Evolutionary conservation across 2,329 filamentous ascomycete species (phyloP).

Genomic region (Alternaria sp.): DNA sequence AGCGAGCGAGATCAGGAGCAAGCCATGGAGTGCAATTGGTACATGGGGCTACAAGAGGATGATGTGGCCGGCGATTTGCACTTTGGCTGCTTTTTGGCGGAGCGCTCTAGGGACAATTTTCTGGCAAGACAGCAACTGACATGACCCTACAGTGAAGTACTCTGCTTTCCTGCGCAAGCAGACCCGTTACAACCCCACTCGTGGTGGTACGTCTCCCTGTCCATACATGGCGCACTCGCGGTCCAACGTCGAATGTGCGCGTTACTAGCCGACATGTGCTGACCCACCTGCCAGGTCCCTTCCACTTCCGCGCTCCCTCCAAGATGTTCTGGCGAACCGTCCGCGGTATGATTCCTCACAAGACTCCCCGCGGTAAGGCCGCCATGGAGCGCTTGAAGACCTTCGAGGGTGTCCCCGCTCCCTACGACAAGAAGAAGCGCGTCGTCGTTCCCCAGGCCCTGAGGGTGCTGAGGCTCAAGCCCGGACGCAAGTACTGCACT

Average conservation of each 20-base stretch:
- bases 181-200: slow-evolving; percentile 99
- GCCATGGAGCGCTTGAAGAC: slow-evolving; percentile 99
- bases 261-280: slow-evolving; percentile 12
- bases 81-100: slow-evolving; percentile 18
- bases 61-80: not conserved
- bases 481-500: slow-evolving; percentile 99
- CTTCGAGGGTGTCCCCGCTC: slow-evolving; percentile 98
- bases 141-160: slow-evolving; percentile 87
- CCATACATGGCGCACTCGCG: not conserved
- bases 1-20: slow-evolving; percentile 20
- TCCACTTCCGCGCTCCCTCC: slow-evolving; percentile 99
- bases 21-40: slow-evolving; percentile 19
- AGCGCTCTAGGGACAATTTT: slow-evolving; percentile 5
- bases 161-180: slow-evolving; percentile 99
- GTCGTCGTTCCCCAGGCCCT: slow-evolving; percentile 99
- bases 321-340: slow-evolving; percentile 99
- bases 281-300: slow-evolving; percentile 71
- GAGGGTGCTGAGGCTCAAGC: slow-evolving; percentile 94
- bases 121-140: slow-evolving; percentile 35
- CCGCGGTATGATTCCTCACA: slow-evolving; percentile 99
- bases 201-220: slow-evolving; percentile 75
- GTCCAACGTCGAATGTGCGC: not conserved
- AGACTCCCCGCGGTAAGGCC: slow-evolving; percentile 96
- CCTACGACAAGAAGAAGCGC: slow-evolving; percentile 99
- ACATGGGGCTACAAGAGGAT: not conserved